Percentiles rank a stretch among this genome's conserved stretches.
Evolutionary conservation across 2,329 filamentous ascomycete genomes (phyloP).

Genomic region (Pezicula carpinea): DNA sequence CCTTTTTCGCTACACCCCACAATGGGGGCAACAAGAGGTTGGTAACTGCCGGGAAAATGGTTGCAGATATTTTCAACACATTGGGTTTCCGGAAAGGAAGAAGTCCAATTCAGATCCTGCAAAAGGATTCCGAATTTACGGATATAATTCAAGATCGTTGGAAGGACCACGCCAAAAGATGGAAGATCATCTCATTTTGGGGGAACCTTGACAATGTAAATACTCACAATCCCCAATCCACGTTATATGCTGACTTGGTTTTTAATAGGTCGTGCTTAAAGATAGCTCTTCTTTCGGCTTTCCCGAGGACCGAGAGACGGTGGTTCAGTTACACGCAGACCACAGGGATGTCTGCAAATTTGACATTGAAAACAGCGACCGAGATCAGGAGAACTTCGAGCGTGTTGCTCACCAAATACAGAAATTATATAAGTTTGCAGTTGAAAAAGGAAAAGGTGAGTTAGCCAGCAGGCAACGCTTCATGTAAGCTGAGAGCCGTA

Average conservation of each 20-base stretch:
- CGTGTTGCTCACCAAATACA: no score
- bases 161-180: conserved; percentile 2
- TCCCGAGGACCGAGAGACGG: conserved; percentile 4
- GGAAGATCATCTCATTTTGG: conserved; percentile 17
- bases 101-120: conserved; percentile 12
- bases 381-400: no score
- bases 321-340: conserved; percentile 9
- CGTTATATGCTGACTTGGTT: background rate
- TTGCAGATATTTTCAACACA: conserved; percentile 13
- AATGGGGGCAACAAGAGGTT: conserved; percentile 13
- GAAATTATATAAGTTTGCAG: no score
- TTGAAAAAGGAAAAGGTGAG: no score
- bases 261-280: conserved; percentile 6
- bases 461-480: no score
- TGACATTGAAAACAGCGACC: background rate
- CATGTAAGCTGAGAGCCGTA: no score
- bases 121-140: conserved; percentile 15
- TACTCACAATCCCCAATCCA: background rate
- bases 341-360: conserved; percentile 8
- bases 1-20: conserved; percentile 26
- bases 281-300: conserved; percentile 7
- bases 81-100: conserved; percentile 13
- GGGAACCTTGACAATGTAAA: conserved; percentile 17
- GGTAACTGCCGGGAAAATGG: conserved; percentile 15
- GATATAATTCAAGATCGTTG: conserved; percentile 13